These are phyloP conservation scores for Novymonas esmeraldas DNA, from an alignment of 208 protist species.

Conservation along the genomic window DNA sequence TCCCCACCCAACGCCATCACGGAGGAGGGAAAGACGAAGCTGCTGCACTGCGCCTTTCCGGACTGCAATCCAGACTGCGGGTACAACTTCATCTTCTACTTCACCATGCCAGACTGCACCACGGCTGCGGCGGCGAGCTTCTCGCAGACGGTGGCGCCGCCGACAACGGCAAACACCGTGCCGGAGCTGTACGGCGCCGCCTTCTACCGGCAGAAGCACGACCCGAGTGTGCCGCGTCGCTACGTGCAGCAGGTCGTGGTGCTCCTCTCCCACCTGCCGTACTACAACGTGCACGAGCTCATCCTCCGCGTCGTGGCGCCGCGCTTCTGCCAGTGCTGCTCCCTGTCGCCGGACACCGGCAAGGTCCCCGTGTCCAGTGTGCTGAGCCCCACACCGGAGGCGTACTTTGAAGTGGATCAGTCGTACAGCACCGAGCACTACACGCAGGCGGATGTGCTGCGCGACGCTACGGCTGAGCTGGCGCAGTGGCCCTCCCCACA, in stretches of 20 bases:
- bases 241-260: slow-evolving; percentile 91
- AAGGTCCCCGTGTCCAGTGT: slow-evolving; percentile 64
- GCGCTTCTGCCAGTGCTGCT: slow-evolving; percentile 82
- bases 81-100: slow-evolving; percentile 90
- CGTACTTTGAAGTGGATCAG: slow-evolving; percentile 69
- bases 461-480: slow-evolving; percentile 67
- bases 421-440: slow-evolving; percentile 68
- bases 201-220: slow-evolving; percentile 86
- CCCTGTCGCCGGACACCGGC: slow-evolving; percentile 77
- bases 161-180: slow-evolving; percentile 27
- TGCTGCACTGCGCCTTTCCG: slow-evolving; percentile 75
- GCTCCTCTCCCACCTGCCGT: slow-evolving; percentile 77
- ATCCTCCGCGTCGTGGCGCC: slow-evolving; percentile 83
- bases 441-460: slow-evolving; percentile 71
- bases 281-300: slow-evolving; percentile 76
- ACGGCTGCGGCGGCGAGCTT: slow-evolving; percentile 22
- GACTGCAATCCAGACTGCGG: slow-evolving; percentile 84
- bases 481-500: slow-evolving; percentile 80
- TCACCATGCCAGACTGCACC: slow-evolving; percentile 73
- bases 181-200: slow-evolving; percentile 72
- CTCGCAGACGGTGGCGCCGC: slow-evolving; percentile 34
- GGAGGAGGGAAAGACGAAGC: slow-evolving; percentile 45
- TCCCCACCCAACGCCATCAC: slow-evolving; percentile 57
- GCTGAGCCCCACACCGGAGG: slow-evolving; percentile 56
- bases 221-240: slow-evolving; percentile 68